phyloP scores from a whole-genome alignment of 257 asterid genomes.

The Solanum medicagineum region DNA sequence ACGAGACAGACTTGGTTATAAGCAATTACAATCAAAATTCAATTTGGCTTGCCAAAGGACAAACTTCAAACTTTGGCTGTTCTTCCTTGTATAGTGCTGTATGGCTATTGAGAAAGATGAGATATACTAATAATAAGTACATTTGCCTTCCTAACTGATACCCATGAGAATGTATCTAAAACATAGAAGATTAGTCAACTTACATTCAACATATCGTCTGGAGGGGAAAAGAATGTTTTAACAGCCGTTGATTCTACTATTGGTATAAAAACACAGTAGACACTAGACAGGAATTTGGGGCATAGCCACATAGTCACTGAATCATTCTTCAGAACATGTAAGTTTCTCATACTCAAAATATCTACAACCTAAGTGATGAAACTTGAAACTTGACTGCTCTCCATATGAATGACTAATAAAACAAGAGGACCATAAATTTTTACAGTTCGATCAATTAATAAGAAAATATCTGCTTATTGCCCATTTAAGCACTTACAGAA shows the following conservation, averaged over 20 bases:
- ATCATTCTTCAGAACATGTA: neutral
- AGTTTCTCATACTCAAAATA: neutral
- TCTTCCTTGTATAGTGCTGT: neutral
- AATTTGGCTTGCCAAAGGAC: neutral
- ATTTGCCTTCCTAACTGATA: neutral
- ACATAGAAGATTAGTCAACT: neutral
- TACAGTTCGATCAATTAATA: neutral
- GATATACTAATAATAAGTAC: neutral
- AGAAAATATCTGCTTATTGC: neutral
- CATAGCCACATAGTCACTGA: neutral
- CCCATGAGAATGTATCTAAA: neutral
- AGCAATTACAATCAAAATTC: neutral
- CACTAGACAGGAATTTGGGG: neutral
- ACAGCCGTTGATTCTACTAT: neutral
- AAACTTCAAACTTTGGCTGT: neutral
- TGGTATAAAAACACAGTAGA: neutral
- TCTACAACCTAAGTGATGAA: neutral
- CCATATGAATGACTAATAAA: neutral
- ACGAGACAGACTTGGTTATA: neutral
- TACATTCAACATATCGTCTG: neutral
- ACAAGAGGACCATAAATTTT: neutral
- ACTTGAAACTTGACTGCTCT: neutral
- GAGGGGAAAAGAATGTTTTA: neutral
- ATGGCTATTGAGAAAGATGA: neutral
- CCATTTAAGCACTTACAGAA: slow-evolving; percentile 51